phyloP scores from a whole-genome alignment of 2,329 filamentous ascomycete genomes.

The Pseudogymnoascus sp. region DNA sequence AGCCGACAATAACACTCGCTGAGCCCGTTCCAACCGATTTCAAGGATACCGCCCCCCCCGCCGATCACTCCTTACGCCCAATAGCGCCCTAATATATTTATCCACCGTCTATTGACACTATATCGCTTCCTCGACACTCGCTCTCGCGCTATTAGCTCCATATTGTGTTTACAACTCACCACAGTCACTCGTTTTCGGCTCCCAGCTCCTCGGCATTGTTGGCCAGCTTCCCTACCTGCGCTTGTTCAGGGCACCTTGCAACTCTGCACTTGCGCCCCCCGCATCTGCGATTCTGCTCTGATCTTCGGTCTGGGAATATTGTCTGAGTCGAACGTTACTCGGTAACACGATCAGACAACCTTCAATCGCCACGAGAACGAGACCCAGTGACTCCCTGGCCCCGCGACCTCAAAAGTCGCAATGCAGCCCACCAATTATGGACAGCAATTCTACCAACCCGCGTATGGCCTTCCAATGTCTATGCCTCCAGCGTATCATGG shows the following conservation, averaged over 20 bases:
- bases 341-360: not conserved
- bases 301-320: not conserved
- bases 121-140: not conserved
- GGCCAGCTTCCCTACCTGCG: not conserved
- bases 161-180: not conserved
- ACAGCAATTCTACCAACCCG: not conserved
- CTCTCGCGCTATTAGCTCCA: not conserved
- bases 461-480: not conserved
- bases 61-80: not conserved
- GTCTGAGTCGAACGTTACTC: not conserved
- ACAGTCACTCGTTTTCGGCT: not conserved
- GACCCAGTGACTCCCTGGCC: not conserved
- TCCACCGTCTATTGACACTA: not conserved
- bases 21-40: not conserved
- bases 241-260: not conserved
- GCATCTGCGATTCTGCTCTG: not conserved
- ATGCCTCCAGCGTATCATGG: not conserved
- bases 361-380: not conserved
- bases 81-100: not conserved
- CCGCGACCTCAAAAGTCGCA: not conserved
- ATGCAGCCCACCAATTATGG: constrained; percentile 1
- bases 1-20: constrained; percentile 1
- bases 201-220: not conserved
- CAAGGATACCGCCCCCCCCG: not conserved
- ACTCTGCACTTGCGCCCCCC: not conserved